Percentiles rank a stretch among this genome's conserved stretches.
Evolutionary conservation across 768 basidiomycete species (phyloP).

Genomic region (Phanerodontia chrysosporium): DNA sequence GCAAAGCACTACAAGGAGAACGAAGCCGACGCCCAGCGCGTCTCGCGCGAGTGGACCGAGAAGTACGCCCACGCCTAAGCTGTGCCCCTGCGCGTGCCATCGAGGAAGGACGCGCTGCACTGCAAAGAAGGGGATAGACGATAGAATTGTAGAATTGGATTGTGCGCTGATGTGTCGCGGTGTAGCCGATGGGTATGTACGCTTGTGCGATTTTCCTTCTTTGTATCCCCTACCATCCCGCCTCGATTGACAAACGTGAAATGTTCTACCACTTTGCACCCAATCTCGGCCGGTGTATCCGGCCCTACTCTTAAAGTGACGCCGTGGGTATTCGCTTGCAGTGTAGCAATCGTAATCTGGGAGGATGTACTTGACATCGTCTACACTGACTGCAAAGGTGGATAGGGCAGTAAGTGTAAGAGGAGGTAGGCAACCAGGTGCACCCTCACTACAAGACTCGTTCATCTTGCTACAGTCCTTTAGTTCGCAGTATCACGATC

Average conservation of each 20-base stretch:
- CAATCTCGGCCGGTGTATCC: no score
- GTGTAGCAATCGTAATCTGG: no score
- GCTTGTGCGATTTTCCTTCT: background rate
- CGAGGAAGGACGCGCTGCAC: background rate
- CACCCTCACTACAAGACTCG: no score
- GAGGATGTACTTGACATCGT: no score
- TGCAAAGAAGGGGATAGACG: background rate
- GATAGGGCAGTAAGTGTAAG: no score
- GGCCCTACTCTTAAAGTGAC: no score
- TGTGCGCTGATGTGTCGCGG: background rate
- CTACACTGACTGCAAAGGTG: no score
- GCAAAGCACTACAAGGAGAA: constrained; percentile 99
- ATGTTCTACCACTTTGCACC: background rate
- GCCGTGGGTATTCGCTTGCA: no score
- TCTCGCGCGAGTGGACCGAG: constrained; percentile 94
- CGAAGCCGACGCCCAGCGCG: constrained; percentile 87
- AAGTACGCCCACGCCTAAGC: constrained; percentile 56
- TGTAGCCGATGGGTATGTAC: background rate
- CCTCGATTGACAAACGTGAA: background rate
- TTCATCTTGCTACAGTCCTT: no score
- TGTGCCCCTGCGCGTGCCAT: background rate
- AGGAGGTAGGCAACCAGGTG: no score
- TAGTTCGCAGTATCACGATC: no score
- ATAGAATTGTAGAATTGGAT: background rate
- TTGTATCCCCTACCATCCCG: background rate